Evolutionary conservation across 345 rosid species (phyloP), one percentile per base, ranked within the genome.

Genomic region (Aurinia saxatilis): DNA sequence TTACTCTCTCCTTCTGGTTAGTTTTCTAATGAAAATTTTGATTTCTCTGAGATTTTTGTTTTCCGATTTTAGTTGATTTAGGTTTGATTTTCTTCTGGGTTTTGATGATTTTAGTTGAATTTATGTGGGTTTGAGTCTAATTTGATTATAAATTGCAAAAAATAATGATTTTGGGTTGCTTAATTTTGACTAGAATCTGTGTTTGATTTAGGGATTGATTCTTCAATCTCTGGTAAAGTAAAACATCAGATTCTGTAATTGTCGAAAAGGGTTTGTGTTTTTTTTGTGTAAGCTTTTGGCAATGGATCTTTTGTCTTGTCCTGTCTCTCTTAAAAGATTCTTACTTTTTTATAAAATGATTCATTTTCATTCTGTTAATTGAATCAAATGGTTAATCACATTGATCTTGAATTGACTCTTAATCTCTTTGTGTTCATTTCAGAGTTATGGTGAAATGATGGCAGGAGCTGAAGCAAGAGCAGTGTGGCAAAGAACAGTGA

Each of bases 401-500:
- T 34, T 41, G 25, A 34, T 50, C 4, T 21, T 21, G 25, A 4
- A 21, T 21, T 21, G 25, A n/a, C n/a, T n/a, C n/a, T n/a, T n/a
- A n/a, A n/a, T n/a, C n/a, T n/a, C n/a, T n/a, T n/a, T n/a, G n/a
- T n/a, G n/a, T n/a, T n/a, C n/a, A n/a, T n/a, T n/a, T n/a, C 19
- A 65, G 67, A 73, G 73, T 62, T 39, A 71, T 65, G 74, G 53
- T 65, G 64, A 59, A 48, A 16, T 62, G 54, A 95, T 95, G 99
- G 91, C 96, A 36, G 96, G 74, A 62, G 90, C 90, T 33, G 99
- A 93, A 76, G 95, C 91, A 35, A 82, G 97, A 76, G 92, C 90
- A 9, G 81, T 77, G 14, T 90, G 96, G 99, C 97, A 93, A 73
- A 78, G 97, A 73, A 67, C 90, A 7, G 88, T 81, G 19, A 93